Evolutionary conservation across 2,329 filamentous ascomycete genomes (phyloP).

Genomic region (Cylindrodendrum hubeiense): DNA sequence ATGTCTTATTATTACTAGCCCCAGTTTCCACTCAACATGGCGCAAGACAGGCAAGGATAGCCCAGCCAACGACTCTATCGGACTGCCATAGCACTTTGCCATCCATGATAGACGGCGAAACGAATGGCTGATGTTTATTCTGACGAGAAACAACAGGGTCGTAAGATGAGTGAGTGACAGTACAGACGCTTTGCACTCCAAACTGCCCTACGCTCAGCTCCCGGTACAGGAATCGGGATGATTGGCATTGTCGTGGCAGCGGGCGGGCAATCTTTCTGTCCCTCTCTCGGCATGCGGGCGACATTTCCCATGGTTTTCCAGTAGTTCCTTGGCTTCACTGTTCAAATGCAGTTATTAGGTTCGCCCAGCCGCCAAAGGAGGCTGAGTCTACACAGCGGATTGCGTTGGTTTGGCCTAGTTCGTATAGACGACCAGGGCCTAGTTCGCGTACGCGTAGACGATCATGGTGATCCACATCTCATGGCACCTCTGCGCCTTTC

Average conservation of each 20-base stretch:
- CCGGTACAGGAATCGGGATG: no score
- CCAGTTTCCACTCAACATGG: neutral
- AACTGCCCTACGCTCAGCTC: no score
- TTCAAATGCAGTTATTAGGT: neutral
- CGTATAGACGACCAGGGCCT: neutral
- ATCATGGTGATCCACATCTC: neutral
- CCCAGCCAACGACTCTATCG: neutral
- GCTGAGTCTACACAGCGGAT: neutral
- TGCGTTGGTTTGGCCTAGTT: neutral
- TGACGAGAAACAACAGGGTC: neutral
- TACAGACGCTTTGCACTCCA: no score
- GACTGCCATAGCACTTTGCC: neutral
- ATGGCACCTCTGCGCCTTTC: neutral
- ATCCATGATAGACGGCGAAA: neutral
- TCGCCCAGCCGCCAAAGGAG: neutral
- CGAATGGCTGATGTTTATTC: neutral
- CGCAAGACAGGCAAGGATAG: slow-evolving; percentile 2
- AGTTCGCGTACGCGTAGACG: neutral
- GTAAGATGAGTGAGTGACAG: neutral
- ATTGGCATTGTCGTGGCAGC: neutral
- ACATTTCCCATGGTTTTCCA: neutral
- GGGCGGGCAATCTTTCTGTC: neutral
- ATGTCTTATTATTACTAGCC: no score
- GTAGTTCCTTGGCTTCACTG: neutral
- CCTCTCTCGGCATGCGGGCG: neutral